phyloP scores from a whole-genome alignment of 2,329 filamentous ascomycete genomes.

The Phialocephala sp. region DNA sequence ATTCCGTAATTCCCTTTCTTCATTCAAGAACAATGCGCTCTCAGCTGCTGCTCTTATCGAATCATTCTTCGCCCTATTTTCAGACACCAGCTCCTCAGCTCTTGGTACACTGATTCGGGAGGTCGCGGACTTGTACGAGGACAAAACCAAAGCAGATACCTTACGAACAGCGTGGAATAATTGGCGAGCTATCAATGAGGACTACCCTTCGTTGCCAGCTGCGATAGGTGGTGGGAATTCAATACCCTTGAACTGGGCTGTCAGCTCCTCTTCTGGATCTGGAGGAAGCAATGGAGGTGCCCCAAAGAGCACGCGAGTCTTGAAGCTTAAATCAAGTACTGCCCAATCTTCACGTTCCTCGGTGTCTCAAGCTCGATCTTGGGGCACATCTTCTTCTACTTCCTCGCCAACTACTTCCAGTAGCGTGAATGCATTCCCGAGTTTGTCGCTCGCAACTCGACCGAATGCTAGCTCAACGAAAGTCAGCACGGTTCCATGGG shows the following conservation, averaged over 20 bases:
- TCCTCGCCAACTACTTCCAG: constrained; percentile 43
- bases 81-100: constrained; percentile 76
- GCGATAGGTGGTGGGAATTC: constrained; percentile 57
- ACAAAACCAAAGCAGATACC: constrained; percentile 72
- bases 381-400: constrained; percentile 50
- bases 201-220: constrained; percentile 87
- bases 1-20: constrained; percentile 81
- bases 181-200: constrained; percentile 94
- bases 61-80: constrained; percentile 83
- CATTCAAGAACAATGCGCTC: constrained; percentile 73
- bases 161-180: constrained; percentile 89
- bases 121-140: constrained; percentile 90
- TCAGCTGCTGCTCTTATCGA: constrained; percentile 81
- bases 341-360: constrained; percentile 68
- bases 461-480: constrained; percentile 33
- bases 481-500: constrained; percentile 44
- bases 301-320: constrained; percentile 60
- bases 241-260: constrained; percentile 41
- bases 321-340: constrained; percentile 73
- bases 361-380: constrained; percentile 61
- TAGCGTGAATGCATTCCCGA: constrained; percentile 51
- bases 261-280: constrained; percentile 32
- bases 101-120: constrained; percentile 91
- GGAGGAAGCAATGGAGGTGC: constrained; percentile 45
- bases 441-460: constrained; percentile 43